Evolutionary conservation across 1,284 basidiomycete species (phyloP).

Genomic region (Filobasidium uniguttulatum): DNA sequence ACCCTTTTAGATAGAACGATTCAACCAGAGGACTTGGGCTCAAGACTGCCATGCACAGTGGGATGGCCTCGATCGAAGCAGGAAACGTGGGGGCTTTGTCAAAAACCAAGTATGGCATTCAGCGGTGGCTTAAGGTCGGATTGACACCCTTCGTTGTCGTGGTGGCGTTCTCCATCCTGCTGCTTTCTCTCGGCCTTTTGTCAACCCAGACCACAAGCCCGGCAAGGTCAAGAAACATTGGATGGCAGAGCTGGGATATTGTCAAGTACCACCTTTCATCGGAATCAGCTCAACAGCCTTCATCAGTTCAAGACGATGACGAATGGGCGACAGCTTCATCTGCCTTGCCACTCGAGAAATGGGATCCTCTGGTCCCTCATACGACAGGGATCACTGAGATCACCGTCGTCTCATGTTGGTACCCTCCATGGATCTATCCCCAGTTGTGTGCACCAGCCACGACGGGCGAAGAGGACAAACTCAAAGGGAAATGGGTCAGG

Average conservation of each 20-base stretch:
- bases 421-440: constrained; percentile 46
- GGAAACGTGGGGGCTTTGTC: no score
- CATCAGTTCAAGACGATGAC: constrained; percentile 38
- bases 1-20: no score
- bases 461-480: constrained; percentile 13
- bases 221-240: constrained; percentile 55
- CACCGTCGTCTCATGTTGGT: constrained; percentile 49
- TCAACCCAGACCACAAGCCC: constrained; percentile 43
- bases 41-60: no score
- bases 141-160: constrained; percentile 54
- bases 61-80: no score
- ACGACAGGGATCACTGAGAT: constrained; percentile 58
- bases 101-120: no score
- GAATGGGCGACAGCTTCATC: constrained; percentile 34
- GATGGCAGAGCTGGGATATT: constrained; percentile 80
- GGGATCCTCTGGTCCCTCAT: constrained; percentile 60
- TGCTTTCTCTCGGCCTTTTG: constrained; percentile 38
- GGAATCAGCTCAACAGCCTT: constrained; percentile 43
- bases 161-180: constrained; percentile 31
- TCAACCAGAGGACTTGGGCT: no score
- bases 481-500: constrained; percentile 14
- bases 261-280: constrained; percentile 35
- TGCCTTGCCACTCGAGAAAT: constrained; percentile 59
- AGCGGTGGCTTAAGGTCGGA: no score
- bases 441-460: constrained; percentile 45